Evolutionary conservation across 192 early-diverging fungal species (phyloP).

Genomic region (Umbelopsis ramanniana): DNA sequence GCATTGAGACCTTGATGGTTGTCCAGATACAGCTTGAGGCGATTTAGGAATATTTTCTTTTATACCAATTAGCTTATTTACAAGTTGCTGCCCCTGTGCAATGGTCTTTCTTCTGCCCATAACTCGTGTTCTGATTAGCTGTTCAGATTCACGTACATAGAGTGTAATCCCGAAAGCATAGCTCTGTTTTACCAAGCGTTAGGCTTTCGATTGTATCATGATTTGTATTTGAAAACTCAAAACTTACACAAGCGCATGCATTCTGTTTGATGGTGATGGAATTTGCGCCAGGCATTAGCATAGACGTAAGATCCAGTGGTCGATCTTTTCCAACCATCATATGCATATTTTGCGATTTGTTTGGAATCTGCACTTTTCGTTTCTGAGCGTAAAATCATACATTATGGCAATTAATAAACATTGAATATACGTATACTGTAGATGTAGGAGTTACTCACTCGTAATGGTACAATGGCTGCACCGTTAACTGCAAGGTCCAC

Average conservation of each 20-base stretch:
- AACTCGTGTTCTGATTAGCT: slow-evolving; percentile 15
- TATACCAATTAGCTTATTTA: slow-evolving; percentile 1
- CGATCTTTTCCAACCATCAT: slow-evolving; percentile 27
- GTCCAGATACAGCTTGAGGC: not conserved
- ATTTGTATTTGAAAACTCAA: not conserved
- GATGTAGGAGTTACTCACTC: not conserved
- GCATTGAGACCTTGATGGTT: too few species aligned
- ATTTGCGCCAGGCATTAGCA: slow-evolving; percentile 15
- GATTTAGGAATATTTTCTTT: not conserved
- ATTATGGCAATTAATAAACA: not conserved
- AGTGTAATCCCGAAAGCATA: slow-evolving; percentile 5
- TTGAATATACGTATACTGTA: not conserved
- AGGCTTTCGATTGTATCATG: not conserved
- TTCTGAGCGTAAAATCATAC: not conserved
- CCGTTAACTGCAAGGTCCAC: slow-evolving; percentile 19
- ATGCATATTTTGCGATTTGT: not conserved
- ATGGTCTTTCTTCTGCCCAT: not conserved
- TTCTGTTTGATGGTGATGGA: slow-evolving; percentile 17
- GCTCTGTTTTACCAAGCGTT: not conserved
- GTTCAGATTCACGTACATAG: slow-evolving; percentile 8
- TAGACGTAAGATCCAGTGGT: slow-evolving; percentile 1
- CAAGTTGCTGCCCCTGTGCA: not conserved
- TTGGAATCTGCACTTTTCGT: slow-evolving; percentile 23
- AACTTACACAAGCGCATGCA: slow-evolving; percentile 26
- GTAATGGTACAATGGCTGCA: not conserved